Evolutionary conservation across 1,284 basidiomycete genomes (phyloP).

Genomic region (Exobasidium rhododendri): DNA sequence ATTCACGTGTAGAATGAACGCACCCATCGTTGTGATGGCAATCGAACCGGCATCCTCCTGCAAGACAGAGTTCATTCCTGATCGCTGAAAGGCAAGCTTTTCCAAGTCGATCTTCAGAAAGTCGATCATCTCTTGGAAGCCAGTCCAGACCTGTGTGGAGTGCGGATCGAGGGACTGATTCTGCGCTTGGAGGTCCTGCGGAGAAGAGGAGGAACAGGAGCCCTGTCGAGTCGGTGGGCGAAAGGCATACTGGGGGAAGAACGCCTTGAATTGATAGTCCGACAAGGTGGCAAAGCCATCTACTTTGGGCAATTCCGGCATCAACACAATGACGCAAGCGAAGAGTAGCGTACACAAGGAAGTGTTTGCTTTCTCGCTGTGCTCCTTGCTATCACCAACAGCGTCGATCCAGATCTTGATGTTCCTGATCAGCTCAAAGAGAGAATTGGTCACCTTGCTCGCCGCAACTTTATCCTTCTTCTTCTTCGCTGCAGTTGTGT

Average conservation of each 20-base stretch:
- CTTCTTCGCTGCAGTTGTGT: not conserved
- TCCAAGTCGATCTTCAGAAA: conserved; percentile 8
- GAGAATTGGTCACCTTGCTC: not conserved
- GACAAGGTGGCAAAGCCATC: not conserved
- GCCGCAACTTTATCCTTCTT: not conserved
- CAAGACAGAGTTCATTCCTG: not conserved
- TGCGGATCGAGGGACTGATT: not conserved
- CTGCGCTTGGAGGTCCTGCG: not conserved
- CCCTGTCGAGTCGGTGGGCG: not conserved
- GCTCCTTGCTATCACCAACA: not conserved
- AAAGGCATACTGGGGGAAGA: not conserved
- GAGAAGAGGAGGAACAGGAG: not conserved
- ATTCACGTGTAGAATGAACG: conserved; percentile 20
- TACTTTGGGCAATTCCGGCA: not conserved
- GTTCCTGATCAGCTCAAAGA: not conserved
- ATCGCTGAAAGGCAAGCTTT: conserved; percentile 6
- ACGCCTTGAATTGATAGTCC: not conserved
- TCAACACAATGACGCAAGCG: not conserved
- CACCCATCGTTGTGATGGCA: conserved; percentile 10
- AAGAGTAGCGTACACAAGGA: not conserved
- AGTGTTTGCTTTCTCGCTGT: not conserved
- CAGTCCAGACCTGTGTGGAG: conserved; percentile 7
- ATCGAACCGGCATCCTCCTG: not conserved
- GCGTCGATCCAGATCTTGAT: not conserved
- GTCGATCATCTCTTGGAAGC: not conserved